Evolutionary conservation across 2,329 filamentous ascomycete genomes (phyloP), one percentile per base, ranked within the genome.

Genomic region (Chrysoporthe deuterocubensis): DNA sequence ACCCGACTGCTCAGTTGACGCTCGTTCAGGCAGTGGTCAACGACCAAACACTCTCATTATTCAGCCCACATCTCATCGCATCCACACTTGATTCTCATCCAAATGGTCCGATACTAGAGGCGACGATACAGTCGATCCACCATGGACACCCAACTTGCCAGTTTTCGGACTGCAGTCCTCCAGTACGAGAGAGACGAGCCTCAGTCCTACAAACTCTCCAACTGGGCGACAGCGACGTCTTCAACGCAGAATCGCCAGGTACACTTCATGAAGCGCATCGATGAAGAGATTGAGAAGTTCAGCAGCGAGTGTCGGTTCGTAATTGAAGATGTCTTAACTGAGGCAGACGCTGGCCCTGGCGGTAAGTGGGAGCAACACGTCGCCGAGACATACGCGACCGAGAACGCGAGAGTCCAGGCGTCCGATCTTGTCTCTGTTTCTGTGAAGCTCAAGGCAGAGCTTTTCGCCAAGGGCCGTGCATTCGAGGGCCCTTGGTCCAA

Each of bases 301-400:
- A 54, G 48, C 61, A 52, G 34, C n/a, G 8, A 43, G 6, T 37
- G 32, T 26, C 32, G 37, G 8, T 50, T 52, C 34, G 46, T 54
- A n/a, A n/a, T 63, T 4, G 46, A 40, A 18, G 57, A 44, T 8
- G 11, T 60, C n/a, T 26, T 60, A 5, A 60, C 37, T n/a, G 61
- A 63, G 48, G 18, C 32, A 21, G 61, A 63, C 37, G 37, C 42
- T 2, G 60, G 64, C 59, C 48, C 61, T 5, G 65, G 66, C 26
- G 65, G 18, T 26, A 64, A 52, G 34, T 69, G 67, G 67, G 43
- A 46, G 43, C 18, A 43, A 6, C 46, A 67, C 37, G 34, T 65
- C n/a, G 34, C 42, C 13, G 48, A 58, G 11, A 14, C 21, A 4
- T 40, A 62, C 42, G 21, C 34, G 26, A 57, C 21, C n/a, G n/a